Percentiles rank a stretch among this genome's conserved stretches.
These are phyloP conservation scores for Phytophthora syringae DNA, from an alignment of 352 stramenopile genomes.

Conservation along the genomic window DNA sequence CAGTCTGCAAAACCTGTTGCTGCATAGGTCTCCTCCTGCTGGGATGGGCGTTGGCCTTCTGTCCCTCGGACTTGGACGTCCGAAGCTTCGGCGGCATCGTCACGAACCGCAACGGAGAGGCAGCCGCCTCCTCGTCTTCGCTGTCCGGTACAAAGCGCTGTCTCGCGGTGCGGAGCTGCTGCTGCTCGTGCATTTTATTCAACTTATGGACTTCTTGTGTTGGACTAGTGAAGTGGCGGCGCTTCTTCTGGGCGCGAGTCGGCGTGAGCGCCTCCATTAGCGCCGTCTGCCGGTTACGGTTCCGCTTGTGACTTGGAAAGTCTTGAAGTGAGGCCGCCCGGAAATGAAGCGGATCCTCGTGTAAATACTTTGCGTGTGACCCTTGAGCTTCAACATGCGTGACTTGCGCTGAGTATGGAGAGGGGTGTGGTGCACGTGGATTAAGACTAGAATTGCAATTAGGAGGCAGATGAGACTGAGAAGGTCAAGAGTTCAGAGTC, in stretches of 20 bases:
- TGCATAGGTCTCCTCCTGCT: conserved; percentile 26
- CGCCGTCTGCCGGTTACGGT: conserved; percentile 32
- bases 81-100: conserved; percentile 26
- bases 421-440: neutral
- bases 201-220: neutral
- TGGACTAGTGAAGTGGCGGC: neutral
- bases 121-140: conserved; percentile 34
- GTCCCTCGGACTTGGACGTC: conserved; percentile 30
- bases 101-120: conserved; percentile 14
- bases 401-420: neutral
- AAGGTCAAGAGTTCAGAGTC: conserved; percentile 23
- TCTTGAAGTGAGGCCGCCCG: conserved; percentile 11
- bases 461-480: conserved; percentile 18
- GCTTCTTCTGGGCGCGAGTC: conserved; percentile 25
- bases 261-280: conserved; percentile 21
- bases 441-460: conserved; percentile 11
- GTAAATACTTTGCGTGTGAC: conserved; percentile 4
- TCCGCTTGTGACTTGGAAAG: conserved; percentile 10
- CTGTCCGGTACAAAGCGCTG: conserved; percentile 38
- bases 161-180: conserved; percentile 30
- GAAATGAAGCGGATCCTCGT: conserved; percentile 12
- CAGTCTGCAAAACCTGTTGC: conserved; percentile 8
- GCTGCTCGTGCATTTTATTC: conserved; percentile 11
- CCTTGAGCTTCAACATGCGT: conserved; percentile 21
- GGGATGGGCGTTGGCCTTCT: conserved; percentile 11